phyloP scores from a whole-genome alignment of 306 rosid species.

The Lathyrus oleraceus region DNA sequence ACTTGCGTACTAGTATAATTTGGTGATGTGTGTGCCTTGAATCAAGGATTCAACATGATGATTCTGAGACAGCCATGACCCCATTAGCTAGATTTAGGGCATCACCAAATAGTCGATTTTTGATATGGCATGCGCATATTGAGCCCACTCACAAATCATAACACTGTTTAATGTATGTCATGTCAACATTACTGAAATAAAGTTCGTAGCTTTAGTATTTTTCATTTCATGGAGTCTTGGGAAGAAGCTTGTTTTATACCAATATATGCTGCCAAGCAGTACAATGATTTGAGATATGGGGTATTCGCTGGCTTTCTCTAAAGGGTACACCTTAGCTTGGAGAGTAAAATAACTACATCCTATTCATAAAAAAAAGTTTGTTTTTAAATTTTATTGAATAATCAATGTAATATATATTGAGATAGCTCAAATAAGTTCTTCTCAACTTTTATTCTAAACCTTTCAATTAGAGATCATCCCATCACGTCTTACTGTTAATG shows the following conservation, averaged over 20 bases:
- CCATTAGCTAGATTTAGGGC: constrained; percentile 36
- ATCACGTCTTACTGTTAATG: too few species aligned
- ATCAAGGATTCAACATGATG: constrained; percentile 32
- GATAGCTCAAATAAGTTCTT: too few species aligned
- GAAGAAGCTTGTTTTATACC: neutral
- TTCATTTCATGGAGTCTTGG: neutral
- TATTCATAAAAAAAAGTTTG: too few species aligned
- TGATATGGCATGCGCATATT: constrained; percentile 29
- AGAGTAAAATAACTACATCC: too few species aligned
- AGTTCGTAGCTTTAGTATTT: neutral
- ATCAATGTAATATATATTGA: too few species aligned
- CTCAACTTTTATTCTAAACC: too few species aligned
- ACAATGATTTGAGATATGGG: too few species aligned
- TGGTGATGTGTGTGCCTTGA: constrained; percentile 24
- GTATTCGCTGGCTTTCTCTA: too few species aligned
- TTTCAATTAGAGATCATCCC: too few species aligned
- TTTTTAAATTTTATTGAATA: too few species aligned
- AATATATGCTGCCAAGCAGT: too few species aligned
- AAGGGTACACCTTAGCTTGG: too few species aligned
- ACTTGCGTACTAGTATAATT: neutral
- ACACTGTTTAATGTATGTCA: constrained; percentile 30
- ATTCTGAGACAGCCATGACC: constrained; percentile 31
- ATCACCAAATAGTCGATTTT: constrained; percentile 30
- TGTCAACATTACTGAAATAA: constrained; percentile 34
- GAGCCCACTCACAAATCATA: constrained; percentile 11